Evolutionary conservation across 2,329 filamentous ascomycete genomes (phyloP), one percentile per base, ranked within the genome.

Genomic region (Balansia obtecta): DNA sequence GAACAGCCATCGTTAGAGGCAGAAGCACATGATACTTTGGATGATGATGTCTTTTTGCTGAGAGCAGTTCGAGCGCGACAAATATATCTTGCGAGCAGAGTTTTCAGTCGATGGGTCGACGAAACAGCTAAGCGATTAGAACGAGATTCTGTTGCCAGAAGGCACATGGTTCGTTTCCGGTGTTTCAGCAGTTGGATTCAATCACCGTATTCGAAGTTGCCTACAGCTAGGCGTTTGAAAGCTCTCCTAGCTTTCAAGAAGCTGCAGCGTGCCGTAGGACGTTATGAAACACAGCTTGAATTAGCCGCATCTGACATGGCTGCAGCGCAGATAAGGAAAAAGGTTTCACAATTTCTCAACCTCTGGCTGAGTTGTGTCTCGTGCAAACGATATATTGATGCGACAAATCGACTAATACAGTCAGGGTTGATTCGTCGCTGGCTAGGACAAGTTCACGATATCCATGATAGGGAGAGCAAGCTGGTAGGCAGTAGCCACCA

Each of bases 91-190:
- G 67, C 65, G 11, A 67, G 62, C 54, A 68, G 62, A 54, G 58
- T 61, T 16, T 67, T 64, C 52, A 68, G 64, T 51, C 65, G 66
- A 55, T 94, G 88, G 88, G 76, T 77, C 11, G 75, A 77, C 50
- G 71, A 76, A 47, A 76, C 85, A 11, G 75, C 73, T 6, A 80
- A 86, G 13, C 79, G 87, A 59, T 71, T 81, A 15, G 75, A 80
- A 54, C 76, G 79, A 40, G 87, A 85, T 4, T 79, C 77, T 4
- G 73, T 80, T 41, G 87, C 86, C 18, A 76, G 85, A 54, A 73
- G 80, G 54, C 85, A 88, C 61, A 80, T 90, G 53, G 68, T 93
- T 49, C 74, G 83, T 50, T 79, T 70, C 52, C 68, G 70, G 11
- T 69, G 63, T 50, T 69, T 69, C 49, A 58, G 59, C 40, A 60